Conservation (phyloP, 345 rosid species). For the Turnera subulata region DNA sequence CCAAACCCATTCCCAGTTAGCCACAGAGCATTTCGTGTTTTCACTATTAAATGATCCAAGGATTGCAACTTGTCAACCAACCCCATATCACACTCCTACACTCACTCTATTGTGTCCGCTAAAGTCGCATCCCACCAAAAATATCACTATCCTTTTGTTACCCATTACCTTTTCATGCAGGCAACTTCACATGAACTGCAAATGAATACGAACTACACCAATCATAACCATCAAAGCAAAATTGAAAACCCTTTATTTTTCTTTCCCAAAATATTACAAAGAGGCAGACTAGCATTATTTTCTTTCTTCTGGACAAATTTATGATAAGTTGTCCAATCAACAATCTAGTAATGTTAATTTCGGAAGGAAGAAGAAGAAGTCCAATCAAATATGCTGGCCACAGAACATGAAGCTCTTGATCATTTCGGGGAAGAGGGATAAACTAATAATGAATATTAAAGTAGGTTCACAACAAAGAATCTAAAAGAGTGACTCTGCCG, state of each 20-base stretch:
- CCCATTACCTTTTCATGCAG: neutral
- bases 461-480: too few relatives aligned
- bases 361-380: too few relatives aligned
- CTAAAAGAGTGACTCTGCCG: too few relatives aligned
- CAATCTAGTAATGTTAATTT: too few relatives aligned
- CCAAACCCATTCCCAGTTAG: neutral
- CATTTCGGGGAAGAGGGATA: too few relatives aligned
- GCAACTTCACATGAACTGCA: neutral
- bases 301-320: too few relatives aligned
- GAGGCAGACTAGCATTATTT: too few relatives aligned
- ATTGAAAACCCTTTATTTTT: neutral
- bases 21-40: neutral
- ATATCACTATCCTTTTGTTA: constrained; percentile 1
- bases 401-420: too few relatives aligned
- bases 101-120: neutral
- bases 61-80: constrained; percentile 9
- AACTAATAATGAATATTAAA: too few relatives aligned
- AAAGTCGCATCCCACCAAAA: neutral
- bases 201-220: neutral
- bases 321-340: too few relatives aligned
- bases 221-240: neutral
- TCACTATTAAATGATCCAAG: neutral
- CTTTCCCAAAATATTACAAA: too few relatives aligned
- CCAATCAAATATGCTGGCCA: too few relatives aligned
- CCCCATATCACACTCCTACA: neutral